These are phyloP conservation scores for Globisporangium carolinianum DNA, from an alignment of 352 stramenopile genomes.

Conservation along the genomic window DNA sequence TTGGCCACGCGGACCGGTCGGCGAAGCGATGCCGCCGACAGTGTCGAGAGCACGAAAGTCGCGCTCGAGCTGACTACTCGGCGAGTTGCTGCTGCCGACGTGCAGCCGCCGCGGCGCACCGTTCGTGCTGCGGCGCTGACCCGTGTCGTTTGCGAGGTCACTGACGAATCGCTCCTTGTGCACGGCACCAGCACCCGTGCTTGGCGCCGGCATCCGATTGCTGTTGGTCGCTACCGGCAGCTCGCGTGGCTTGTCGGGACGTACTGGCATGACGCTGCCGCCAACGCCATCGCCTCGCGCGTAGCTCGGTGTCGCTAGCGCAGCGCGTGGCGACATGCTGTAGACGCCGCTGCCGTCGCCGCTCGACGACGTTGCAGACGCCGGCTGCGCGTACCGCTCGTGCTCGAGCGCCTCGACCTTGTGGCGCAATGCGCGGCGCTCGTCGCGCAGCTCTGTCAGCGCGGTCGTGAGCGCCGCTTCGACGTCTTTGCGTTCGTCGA, in stretches of 20 bases:
- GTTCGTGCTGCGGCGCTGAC: slow-evolving; percentile 38
- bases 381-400: slow-evolving; percentile 15
- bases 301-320: slow-evolving; percentile 8
- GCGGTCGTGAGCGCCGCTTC: slow-evolving; percentile 31
- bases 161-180: slow-evolving; percentile 78
- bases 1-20: neutral
- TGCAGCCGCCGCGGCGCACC: slow-evolving; percentile 14
- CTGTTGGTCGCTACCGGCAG: neutral
- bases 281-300: neutral
- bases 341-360: neutral
- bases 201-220: slow-evolving; percentile 7
- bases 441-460: slow-evolving; percentile 27
- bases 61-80: slow-evolving; percentile 34
- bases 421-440: slow-evolving; percentile 23
- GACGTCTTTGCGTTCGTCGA: slow-evolving; percentile 47
- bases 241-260: slow-evolving; percentile 44
- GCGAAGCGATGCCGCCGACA: neutral
- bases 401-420: slow-evolving; percentile 42
- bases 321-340: slow-evolving; percentile 6
- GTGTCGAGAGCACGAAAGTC: slow-evolving; percentile 36
- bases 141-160: slow-evolving; percentile 59
- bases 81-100: slow-evolving; percentile 3
- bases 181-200: slow-evolving; percentile 19
- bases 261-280: slow-evolving; percentile 24
- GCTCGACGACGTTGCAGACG: slow-evolving; percentile 4